Evolutionary conservation across 495 filamentous ascomycete species (phyloP).

Genomic region (Aspergillus ellipticus): DNA sequence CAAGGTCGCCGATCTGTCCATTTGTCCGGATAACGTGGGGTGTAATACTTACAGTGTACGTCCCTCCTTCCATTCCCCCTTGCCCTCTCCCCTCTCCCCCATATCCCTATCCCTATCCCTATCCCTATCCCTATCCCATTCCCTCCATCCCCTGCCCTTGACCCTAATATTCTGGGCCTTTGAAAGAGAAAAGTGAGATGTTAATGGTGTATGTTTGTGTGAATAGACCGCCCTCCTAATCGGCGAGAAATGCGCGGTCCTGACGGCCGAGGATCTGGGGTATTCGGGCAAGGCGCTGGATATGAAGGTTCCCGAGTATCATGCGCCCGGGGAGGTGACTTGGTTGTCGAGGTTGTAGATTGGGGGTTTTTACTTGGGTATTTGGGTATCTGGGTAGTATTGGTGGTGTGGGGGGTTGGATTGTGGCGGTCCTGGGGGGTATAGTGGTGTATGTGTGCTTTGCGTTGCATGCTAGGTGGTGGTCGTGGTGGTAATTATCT

Average conservation of each 20-base stretch:
- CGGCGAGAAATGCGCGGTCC: conserved; percentile 74
- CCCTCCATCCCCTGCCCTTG: no score
- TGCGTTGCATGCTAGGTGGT: no score
- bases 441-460: no score
- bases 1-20: conserved; percentile 76
- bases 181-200: not conserved
- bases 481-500: no score
- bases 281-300: conserved; percentile 70
- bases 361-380: no score
- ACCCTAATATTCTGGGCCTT: no score
- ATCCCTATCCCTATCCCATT: no score
- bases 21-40: conserved; percentile 80
- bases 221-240: conserved; percentile 68
- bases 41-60: conserved; percentile 65
- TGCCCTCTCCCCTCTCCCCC: not conserved
- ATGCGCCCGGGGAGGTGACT: conserved; percentile 50
- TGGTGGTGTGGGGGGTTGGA: no score
- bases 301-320: conserved; percentile 67
- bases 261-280: conserved; percentile 72
- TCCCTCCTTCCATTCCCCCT: not conserved
- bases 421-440: no score
- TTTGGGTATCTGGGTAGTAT: no score
- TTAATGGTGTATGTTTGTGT: conserved; percentile 15
- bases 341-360: not conserved
- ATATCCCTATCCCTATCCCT: no score